Base-by-base conservation (phyloP, 306 rosid genomes). In the Quercus glauca region DNA sequence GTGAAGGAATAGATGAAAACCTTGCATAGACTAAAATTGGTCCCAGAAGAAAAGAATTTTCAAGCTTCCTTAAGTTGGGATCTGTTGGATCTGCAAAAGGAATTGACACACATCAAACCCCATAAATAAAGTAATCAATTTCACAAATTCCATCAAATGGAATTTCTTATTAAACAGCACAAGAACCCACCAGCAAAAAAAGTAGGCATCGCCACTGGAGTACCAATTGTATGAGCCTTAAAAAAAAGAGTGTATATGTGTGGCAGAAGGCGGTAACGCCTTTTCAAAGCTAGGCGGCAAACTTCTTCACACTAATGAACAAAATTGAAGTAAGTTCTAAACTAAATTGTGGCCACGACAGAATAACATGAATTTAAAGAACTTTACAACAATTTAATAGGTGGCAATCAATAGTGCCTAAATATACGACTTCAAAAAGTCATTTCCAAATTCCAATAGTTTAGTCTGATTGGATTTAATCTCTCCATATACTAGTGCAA, bases 171-270 rank as follows among this genome's bases (percentile, higher is more conserved):
- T 76, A 67, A 73, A 86, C 73, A 69, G 68, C 80, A 71, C n/a
- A 58, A 73, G 69, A 84, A 85, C 88, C 74, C 81, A 94, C 98
- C 97, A 74, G 97, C 97, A 67, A 92, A 94, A 86, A 94, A 91
- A 56, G 88, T 86, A 73, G 98, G 98, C 77, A 85, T 85, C 56
- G 88, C 91, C 80, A 94, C 97, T 55, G 92, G 97, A 74, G 86
- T 89, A 29, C 98, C 98, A 31, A n/a, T 80, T 10, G 87, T 91
- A 89, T 94, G 97, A 80, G 97, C 91, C 85, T 91, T 79, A 83
- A 91, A 92, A 76, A 94, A 94, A 84, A 94, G 98, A 51, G 97
- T 89, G 80, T 94, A 94, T 57, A 94, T 75, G 56, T 89, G 97
- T 4, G 91, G 93, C 74, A 94, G 80, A 72, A 94, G 86, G 68